Evolutionary conservation across 2,329 filamentous ascomycete genomes (phyloP), one percentile per base, ranked within the genome.

Genomic region (Sclerotinia spermophila): DNA sequence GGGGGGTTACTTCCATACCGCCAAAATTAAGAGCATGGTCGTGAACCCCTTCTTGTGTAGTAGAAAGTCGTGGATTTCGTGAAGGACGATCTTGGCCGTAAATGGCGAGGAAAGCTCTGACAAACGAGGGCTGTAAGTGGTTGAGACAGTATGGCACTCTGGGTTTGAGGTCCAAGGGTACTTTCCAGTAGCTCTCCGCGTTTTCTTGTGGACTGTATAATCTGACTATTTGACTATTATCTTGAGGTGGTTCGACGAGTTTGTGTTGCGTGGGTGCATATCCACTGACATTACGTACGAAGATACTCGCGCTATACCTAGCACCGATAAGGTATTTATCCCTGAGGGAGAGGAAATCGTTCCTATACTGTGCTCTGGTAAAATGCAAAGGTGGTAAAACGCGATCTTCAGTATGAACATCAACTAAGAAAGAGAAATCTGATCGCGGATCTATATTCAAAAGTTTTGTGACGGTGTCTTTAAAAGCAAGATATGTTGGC

Each of bases 181-280:
- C 40, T n/a, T 73, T 76, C 76, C 76, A 77, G 62, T 76, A 77
- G 42, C 67, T 56, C 24, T 66, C 27, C 7, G 48, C 35, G 5
- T 24, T 66, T 5, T 42, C 33, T 40, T 45, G 5, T 30, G 33
- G 8, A 27, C 44, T 35, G 17, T 30, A 2, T 19, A 69, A 42
- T 10, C 38, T 55, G 5, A 69, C 40, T 15, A 69, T 56, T 30
- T 65, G 48, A 55, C 27, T 19, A 10, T n/a, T n/a, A 19, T 69
- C 38, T 38, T 17, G 15, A 38, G 60, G 48, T 48, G 68, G 68
- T 30, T 69, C 60, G 8, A 69, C 38, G 5, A 33, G 27, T 19
- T 58, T 38, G 19, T 45, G 11, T 59, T 58, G 38, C 24, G 48
- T 30, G 21, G 51, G 44, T 24, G 51, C 59, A 21, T 48, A 69